These are phyloP conservation scores for Hymenoscyphus albidus DNA, from an alignment of 2,329 filamentous ascomycete species.

Conservation along the genomic window DNA sequence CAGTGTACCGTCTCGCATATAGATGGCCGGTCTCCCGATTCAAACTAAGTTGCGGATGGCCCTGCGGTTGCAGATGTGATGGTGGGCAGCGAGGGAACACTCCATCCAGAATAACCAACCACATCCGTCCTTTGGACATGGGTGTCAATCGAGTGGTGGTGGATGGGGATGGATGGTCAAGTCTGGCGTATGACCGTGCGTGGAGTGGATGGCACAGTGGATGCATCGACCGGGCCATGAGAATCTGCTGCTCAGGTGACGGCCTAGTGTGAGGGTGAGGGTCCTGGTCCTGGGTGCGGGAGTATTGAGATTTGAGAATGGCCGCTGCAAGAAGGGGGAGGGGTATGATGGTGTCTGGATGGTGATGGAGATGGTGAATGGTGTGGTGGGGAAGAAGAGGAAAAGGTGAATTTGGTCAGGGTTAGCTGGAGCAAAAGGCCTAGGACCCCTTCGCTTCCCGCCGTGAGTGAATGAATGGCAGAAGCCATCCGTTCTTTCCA, in stretches of 20 bases:
- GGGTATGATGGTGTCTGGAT: not conserved
- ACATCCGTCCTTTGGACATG: slow-evolving; percentile 1
- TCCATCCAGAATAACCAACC: slow-evolving; percentile 6
- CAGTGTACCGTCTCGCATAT: not conserved
- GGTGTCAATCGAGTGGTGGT: not conserved
- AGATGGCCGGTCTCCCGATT: not conserved
- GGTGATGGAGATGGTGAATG: not conserved
- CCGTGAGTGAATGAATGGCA: not conserved
- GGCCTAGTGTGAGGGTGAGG: slow-evolving; percentile 9
- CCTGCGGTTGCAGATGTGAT: not conserved
- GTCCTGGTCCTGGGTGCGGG: not conserved
- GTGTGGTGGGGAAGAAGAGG: not conserved
- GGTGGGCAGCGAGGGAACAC: slow-evolving; percentile 6
- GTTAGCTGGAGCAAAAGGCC: not conserved
- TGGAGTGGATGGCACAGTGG: not conserved
- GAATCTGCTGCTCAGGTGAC: slow-evolving; percentile 28
- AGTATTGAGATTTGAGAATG: not conserved
- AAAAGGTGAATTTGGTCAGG: not conserved
- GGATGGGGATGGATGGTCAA: not conserved
- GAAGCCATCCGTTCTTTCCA: not conserved
- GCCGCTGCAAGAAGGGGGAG: not conserved
- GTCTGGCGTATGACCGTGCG: slow-evolving; percentile 15
- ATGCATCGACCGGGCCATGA: slow-evolving; percentile 5
- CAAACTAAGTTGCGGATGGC: not conserved
- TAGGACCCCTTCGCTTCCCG: not conserved